Conservation (phyloP, 2,329 filamentous ascomycete species). For the Epichloe typhina region DNA sequence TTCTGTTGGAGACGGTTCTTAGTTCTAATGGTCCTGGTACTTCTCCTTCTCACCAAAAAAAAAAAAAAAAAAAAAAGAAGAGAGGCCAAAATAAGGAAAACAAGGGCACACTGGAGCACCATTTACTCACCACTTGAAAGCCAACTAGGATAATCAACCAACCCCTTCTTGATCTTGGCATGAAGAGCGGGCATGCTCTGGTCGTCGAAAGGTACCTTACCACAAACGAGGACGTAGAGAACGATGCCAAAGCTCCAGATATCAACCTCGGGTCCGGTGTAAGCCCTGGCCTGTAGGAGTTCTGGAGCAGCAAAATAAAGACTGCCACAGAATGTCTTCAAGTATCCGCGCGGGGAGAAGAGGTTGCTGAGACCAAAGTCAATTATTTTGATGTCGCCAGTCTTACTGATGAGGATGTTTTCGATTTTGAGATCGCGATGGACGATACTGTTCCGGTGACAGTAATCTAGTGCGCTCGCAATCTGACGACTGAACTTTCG, state of each 20-base stretch:
- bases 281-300: constrained; percentile 81
- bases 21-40: not conserved
- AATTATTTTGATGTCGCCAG: constrained; percentile 97
- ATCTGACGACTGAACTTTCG: constrained; percentile 97
- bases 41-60: not conserved
- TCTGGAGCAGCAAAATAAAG: constrained; percentile 96
- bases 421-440: constrained; percentile 97
- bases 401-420: constrained; percentile 98
- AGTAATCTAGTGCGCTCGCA: constrained; percentile 91
- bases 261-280: constrained; percentile 92
- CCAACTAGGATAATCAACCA: constrained; percentile 92
- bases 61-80: not conserved
- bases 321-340: constrained; percentile 96
- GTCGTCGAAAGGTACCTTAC: constrained; percentile 96
- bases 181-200: constrained; percentile 98
- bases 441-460: constrained; percentile 94
- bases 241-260: constrained; percentile 99
- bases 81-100: not conserved
- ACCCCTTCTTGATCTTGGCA: constrained; percentile 95
- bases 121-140: constrained; percentile 57
- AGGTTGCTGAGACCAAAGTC: constrained; percentile 96
- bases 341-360: constrained; percentile 69
- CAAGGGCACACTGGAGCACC: constrained; percentile 10
- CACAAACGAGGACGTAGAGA: constrained; percentile 90
- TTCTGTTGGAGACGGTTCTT: constrained; percentile 39